Conservation (phyloP, 1,139 yeast genomes). For the Debaryomycetaceae sp. region DNA sequence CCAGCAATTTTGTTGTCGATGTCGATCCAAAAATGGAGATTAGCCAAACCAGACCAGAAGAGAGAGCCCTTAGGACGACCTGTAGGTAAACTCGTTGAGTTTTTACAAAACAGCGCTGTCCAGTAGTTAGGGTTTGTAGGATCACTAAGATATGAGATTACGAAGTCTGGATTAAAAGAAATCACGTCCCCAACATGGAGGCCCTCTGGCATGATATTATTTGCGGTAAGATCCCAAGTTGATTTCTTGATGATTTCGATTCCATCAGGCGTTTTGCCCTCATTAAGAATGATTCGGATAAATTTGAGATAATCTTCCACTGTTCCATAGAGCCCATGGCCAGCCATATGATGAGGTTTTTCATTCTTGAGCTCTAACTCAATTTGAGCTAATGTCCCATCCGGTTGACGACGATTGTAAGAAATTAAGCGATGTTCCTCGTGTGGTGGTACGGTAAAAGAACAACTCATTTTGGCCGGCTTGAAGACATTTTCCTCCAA, state of each 20-base stretch:
- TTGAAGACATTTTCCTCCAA: slow-evolving; percentile 13
- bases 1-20: slow-evolving; percentile 27
- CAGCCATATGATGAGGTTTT: slow-evolving; percentile 22
- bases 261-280: slow-evolving; percentile 30
- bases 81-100: slow-evolving; percentile 15
- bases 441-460: slow-evolving; percentile 7
- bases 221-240: slow-evolving; percentile 20
- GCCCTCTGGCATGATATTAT: slow-evolving; percentile 17
- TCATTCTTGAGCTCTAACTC: neutral
- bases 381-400: neutral
- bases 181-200: neutral
- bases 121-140: slow-evolving; percentile 4
- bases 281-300: slow-evolving; percentile 27
- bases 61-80: slow-evolving; percentile 29
- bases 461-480: slow-evolving; percentile 12
- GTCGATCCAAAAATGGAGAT: slow-evolving; percentile 34
- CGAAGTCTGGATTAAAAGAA: too few relatives aligned
- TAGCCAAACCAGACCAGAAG: slow-evolving; percentile 33
- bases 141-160: too few relatives aligned
- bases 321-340: slow-evolving; percentile 33
- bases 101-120: slow-evolving; percentile 8
- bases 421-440: neutral
- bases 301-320: slow-evolving; percentile 30
- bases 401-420: neutral
- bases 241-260: slow-evolving; percentile 19